Evolutionary conservation across 2,329 filamentous ascomycete genomes (phyloP), one percentile per base, ranked within the genome.

Genomic region (Magnaporthiopsis rhizophila): DNA sequence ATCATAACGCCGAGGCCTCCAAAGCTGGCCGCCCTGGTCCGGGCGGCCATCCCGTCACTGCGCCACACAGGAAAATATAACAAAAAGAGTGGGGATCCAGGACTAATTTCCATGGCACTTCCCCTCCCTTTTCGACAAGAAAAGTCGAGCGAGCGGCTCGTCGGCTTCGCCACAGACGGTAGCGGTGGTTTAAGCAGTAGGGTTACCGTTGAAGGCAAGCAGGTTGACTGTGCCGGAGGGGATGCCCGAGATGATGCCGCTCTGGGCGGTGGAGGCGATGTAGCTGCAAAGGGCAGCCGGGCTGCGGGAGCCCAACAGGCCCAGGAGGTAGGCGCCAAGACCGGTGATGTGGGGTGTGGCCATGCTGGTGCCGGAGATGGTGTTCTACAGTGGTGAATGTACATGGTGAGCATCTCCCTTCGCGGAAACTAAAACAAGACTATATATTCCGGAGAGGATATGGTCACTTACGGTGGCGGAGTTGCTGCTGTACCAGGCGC

Each of bases 201-300:
- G 45, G 45, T 53, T 53, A 66, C 81, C 81, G 75, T 87, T 86
- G 76, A 83, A 86, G 65, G 80, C 82, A 63, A 87, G 76, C 65
- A 76, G 70, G 77, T 86, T 86, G 69, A 72, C 69, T 63, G 80
- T 84, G 67, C 78, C 75, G 66, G 69, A 74, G 62, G 76, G 77
- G 1, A 82, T 66, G 66, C 71, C 72, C 57, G 73, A 73, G 64
- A 82, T 74, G 68, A 77, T 75, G 64, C 75, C 75, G 66, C 74
- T 76, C 65, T 75, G 75, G 53, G 77, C 74, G 38, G 80, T 75
- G 62, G 72, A 70, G 68, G 74, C 71, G 67, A 87, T 79, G 68
- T 80, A 79, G 64, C 72, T 61, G 69, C 78, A 80, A 28, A 87
- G 79, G 13, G 76, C 80, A 63, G 77, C 71, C 28, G 83, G 80